Evolutionary conservation across 2,329 filamentous ascomycete genomes (phyloP).

Genomic region (Diplodia mutila): DNA sequence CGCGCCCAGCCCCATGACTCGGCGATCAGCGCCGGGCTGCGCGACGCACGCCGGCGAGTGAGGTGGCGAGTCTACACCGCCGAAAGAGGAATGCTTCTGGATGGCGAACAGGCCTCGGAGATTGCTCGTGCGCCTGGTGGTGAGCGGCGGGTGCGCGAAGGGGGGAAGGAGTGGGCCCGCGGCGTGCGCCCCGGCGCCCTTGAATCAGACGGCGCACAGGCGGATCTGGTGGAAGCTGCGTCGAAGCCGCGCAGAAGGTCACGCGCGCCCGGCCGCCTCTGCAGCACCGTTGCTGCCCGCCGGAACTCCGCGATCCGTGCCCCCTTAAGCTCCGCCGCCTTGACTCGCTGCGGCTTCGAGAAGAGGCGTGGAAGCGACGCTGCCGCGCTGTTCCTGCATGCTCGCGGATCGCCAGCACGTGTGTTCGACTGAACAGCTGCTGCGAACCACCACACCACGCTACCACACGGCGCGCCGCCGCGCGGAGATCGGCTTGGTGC

Average conservation of each 20-base stretch:
- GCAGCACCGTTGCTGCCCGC: constrained; percentile 22
- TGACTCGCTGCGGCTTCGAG: constrained; percentile 13
- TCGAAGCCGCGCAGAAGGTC: constrained; percentile 28
- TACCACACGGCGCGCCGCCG: neutral
- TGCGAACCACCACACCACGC: neutral
- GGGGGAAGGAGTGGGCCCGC: constrained; percentile 23
- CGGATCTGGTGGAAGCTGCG: constrained; percentile 41
- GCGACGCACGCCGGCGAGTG: constrained; percentile 9
- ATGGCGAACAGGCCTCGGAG: constrained; percentile 28
- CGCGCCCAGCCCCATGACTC: constrained; percentile 7
- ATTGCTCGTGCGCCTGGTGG: constrained; percentile 32
- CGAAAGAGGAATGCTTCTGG: constrained; percentile 24
- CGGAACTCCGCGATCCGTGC: constrained; percentile 18
- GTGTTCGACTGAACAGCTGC: neutral
- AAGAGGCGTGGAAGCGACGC: constrained; percentile 9
- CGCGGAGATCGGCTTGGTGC: constrained; percentile 9
- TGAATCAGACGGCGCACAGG: constrained; percentile 36
- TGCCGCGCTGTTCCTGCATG: constrained; percentile 24
- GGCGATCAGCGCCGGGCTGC: constrained; percentile 13
- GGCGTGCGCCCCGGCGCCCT: constrained; percentile 31
- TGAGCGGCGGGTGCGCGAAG: neutral
- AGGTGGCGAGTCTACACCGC: constrained; percentile 24
- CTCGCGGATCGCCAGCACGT: constrained; percentile 18
- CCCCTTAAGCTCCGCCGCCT: constrained; percentile 20
- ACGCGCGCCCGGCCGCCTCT: constrained; percentile 28